phyloP scores from a whole-genome alignment of 768 basidiomycete genomes.

The Tricholomella constricta region DNA sequence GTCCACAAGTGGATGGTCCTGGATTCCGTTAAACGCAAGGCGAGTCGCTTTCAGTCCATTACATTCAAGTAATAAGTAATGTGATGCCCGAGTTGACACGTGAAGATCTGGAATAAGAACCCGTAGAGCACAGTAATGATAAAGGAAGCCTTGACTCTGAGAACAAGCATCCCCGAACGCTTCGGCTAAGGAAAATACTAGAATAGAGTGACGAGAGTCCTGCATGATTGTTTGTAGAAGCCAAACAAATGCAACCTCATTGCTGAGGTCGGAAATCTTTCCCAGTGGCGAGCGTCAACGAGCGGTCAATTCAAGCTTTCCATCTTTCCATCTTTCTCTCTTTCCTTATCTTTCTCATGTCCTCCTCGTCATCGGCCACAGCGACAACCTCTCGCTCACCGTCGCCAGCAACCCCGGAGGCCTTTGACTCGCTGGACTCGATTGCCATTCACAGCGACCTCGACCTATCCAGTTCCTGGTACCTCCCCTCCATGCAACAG shows the following conservation, averaged over 20 bases:
- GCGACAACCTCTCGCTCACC: slow-evolving; percentile 66
- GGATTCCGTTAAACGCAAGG: too few relatives aligned
- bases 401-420: slow-evolving; percentile 70
- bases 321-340: too few relatives aligned
- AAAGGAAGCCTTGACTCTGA: too few relatives aligned
- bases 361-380: slow-evolving; percentile 59
- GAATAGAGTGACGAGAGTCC: slow-evolving; percentile 11
- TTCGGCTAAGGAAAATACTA: too few relatives aligned
- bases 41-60: too few relatives aligned
- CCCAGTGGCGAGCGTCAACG: background rate
- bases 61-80: too few relatives aligned
- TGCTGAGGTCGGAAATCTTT: slow-evolving; percentile 8
- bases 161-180: too few relatives aligned
- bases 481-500: slow-evolving; percentile 43
- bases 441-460: slow-evolving; percentile 50
- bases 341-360: slow-evolving; percentile 39
- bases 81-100: too few relatives aligned
- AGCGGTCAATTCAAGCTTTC: too few relatives aligned
- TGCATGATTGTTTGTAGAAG: background rate
- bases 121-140: too few relatives aligned
- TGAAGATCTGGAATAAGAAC: too few relatives aligned
- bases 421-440: slow-evolving; percentile 54
- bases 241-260: slow-evolving; percentile 19
- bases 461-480: slow-evolving; percentile 60
- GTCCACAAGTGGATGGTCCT: too few relatives aligned